phyloP scores from a whole-genome alignment of 2,329 filamentous ascomycete species.

The Penicillium italicum region DNA sequence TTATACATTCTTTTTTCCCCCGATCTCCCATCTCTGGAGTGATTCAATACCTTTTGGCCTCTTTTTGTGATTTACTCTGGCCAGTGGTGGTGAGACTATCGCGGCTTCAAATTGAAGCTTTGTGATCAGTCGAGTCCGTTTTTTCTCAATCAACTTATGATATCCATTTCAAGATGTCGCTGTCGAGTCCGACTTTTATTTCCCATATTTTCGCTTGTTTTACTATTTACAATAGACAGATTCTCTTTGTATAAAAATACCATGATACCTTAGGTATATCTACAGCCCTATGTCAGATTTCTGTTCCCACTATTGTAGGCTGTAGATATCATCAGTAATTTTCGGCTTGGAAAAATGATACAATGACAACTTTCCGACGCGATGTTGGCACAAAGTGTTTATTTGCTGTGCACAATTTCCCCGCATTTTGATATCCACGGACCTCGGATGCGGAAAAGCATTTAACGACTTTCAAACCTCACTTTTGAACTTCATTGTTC shows the following conservation, averaged over 20 bases:
- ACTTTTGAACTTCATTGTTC: background rate
- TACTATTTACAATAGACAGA: background rate
- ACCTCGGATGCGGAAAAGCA: slow-evolving; percentile 16
- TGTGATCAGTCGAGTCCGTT: background rate
- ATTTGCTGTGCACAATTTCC: background rate
- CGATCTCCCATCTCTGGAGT: background rate
- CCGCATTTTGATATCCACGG: slow-evolving; percentile 9
- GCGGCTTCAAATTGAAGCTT: background rate
- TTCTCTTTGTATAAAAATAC: background rate
- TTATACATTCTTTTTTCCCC: background rate
- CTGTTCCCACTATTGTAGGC: too few relatives aligned
- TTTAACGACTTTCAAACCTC: background rate
- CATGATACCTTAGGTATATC: background rate
- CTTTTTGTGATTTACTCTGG: slow-evolving; percentile 8
- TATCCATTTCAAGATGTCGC: background rate
- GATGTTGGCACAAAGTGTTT: too few relatives aligned
- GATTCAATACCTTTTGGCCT: slow-evolving; percentile 8
- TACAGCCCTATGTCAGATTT: background rate
- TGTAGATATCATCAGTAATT: too few relatives aligned
- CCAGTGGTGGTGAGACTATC: background rate
- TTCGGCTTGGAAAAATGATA: background rate
- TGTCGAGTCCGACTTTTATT: background rate
- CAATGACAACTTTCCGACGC: too few relatives aligned
- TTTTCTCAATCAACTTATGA: background rate
- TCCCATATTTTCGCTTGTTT: background rate